phyloP scores from a whole-genome alignment of 1,139 yeast genomes.

The Candida sanyaensis region DNA sequence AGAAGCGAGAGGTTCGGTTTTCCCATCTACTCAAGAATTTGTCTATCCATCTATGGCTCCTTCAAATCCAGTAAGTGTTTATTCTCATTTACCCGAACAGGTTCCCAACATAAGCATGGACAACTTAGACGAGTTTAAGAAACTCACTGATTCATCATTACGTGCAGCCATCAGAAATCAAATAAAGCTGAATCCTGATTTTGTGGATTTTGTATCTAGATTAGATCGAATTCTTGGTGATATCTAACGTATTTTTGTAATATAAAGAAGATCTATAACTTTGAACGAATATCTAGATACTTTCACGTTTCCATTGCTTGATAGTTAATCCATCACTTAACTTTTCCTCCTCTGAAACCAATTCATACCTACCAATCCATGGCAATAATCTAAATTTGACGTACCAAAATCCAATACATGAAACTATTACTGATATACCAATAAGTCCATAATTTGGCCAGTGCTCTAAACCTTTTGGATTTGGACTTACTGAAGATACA shows the following conservation, averaged over 20 bases:
- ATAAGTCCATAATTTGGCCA: conserved; percentile 57
- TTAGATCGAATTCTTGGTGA: conserved; percentile 12
- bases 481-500: conserved; percentile 36
- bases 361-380: conserved; percentile 38
- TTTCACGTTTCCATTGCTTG: conserved; percentile 47
- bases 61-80: not conserved
- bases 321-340: conserved; percentile 57
- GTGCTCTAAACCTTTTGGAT: conserved; percentile 41
- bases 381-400: conserved; percentile 50
- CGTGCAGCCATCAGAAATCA: conserved; percentile 13
- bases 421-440: conserved; percentile 32
- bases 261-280: not conserved
- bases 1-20: not conserved
- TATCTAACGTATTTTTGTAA: not conserved
- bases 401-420: conserved; percentile 51
- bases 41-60: conserved; percentile 1
- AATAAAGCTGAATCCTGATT: conserved; percentile 11
- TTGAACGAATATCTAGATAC: not conserved
- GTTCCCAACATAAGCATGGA: conserved; percentile 1
- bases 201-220: conserved; percentile 11
- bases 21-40: not conserved
- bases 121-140: conserved; percentile 11
- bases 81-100: conserved; percentile 1
- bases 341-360: conserved; percentile 37
- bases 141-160: conserved; percentile 15